Conservation (phyloP, 495 filamentous ascomycete species). For the Acidomyces sp. region DNA sequence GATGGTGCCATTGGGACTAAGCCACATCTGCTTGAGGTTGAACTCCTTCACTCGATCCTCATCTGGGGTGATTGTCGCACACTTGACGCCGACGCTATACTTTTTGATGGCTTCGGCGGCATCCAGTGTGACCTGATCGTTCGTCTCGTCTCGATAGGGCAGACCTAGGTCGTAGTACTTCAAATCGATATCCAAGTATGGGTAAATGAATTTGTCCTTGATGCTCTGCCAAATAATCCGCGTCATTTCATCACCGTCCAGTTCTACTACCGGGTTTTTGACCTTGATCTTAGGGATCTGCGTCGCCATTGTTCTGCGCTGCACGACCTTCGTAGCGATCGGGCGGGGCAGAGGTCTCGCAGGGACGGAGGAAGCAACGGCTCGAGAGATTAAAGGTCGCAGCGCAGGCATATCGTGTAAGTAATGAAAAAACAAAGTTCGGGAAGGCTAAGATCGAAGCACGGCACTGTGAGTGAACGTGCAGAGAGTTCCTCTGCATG, state of each 20-base stretch:
- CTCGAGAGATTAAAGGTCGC: too few relatives aligned
- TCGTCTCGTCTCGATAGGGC: conserved; percentile 86
- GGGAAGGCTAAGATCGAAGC: too few relatives aligned
- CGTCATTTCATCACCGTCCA: conserved; percentile 99
- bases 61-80: conserved; percentile 96
- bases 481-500: too few relatives aligned
- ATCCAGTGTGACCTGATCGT: conserved; percentile 88
- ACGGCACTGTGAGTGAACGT: too few relatives aligned
- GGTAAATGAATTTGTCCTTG: conserved; percentile 64
- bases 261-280: conserved; percentile 75
- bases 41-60: conserved; percentile 95
- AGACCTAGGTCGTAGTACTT: conserved; percentile 99
- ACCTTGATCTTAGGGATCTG: conserved; percentile 22
- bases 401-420: too few relatives aligned
- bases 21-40: conserved; percentile 98
- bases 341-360: too few relatives aligned
- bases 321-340: conserved; percentile 12
- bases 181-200: conserved; percentile 85
- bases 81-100: conserved; percentile 97
- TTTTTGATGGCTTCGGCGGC: conserved; percentile 96
- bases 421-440: too few relatives aligned
- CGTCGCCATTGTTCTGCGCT: conserved; percentile 16
- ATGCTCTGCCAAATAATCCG: conserved; percentile 97
- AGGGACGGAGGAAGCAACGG: too few relatives aligned
- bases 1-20: conserved; percentile 96